phyloP scores from a whole-genome alignment of 805 yeast genomes.

The Candida manassasensis region DNA sequence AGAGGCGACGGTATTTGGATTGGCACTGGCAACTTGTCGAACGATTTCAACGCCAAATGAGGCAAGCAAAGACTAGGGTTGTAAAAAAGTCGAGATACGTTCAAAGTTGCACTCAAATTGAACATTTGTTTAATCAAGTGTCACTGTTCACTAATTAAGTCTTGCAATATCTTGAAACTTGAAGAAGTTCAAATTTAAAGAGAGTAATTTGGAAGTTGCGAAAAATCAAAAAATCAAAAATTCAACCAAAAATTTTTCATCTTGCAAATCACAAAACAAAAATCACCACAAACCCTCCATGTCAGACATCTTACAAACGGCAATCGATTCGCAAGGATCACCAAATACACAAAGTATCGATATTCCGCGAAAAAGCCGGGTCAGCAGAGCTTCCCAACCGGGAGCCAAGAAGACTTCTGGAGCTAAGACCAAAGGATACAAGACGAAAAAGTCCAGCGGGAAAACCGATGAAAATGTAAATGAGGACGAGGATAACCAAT shows the following conservation, averaged over 20 bases:
- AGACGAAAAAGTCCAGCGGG: slow-evolving; percentile 10
- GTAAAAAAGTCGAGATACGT: slow-evolving; percentile 52
- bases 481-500: slow-evolving; percentile 39
- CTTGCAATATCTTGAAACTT: neutral
- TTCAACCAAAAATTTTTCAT: slow-evolving; percentile 1
- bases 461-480: slow-evolving; percentile 20
- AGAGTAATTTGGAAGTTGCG: too few species aligned
- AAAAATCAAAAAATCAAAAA: too few species aligned
- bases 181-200: neutral
- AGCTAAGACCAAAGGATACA: neutral
- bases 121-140: slow-evolving; percentile 22
- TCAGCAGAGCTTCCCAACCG: neutral
- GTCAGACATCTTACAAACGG: neutral
- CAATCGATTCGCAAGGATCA: neutral
- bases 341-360: neutral
- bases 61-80: slow-evolving; percentile 73
- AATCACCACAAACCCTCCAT: neutral
- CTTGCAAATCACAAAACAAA: neutral
- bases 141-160: neutral
- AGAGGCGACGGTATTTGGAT: slow-evolving; percentile 28
- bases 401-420: neutral
- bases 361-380: neutral
- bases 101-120: slow-evolving; percentile 76
- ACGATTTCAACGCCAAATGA: slow-evolving; percentile 49
- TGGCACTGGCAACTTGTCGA: slow-evolving; percentile 59